Evolutionary conservation across 2,329 filamentous ascomycete genomes (phyloP), one percentile per base, ranked within the genome.

Genomic region (Paraconiothyrium brasiliense): DNA sequence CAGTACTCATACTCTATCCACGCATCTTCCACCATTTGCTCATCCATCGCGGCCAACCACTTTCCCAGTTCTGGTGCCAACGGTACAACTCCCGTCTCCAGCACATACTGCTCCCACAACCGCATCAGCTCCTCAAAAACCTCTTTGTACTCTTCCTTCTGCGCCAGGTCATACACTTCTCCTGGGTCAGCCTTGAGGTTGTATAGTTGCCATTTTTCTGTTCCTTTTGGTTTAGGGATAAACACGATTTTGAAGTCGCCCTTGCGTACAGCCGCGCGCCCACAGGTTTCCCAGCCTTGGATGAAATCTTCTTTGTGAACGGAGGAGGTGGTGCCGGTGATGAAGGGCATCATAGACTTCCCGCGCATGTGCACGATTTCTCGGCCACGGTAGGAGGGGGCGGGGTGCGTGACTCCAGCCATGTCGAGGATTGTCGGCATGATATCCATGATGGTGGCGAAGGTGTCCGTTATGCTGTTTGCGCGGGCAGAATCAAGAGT

Each of bases 51-150:
- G 59, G 85, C 85, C 56, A 89, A 78, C 78, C 84, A 89, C 2
- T 83, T 77, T 0, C 87, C 87, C 47, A 89, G 72, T 63, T 86
- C 86, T 1, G 85, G 87, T 54, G 84, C 84, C 44, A 89, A 75
- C 30, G 86, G 86, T n/a, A 88, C 80, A 1, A 89, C 85, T 2
- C 86, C 86, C 0, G 84, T 86, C 70, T 89, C 86, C 10, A 86
- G 74, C 11, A 85, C 84, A 74, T 87, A 87, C 61, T 84, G 80
- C 63, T 88, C 84, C 85, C 86, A 88, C 22, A 84, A 76, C 67
- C 82, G 81, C 6, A 87, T 71, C 69, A 88, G 75, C 60, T 82
- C 77, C 60, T 82, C 68, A 44, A 88, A 61, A 5, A 80, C 37
- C 3, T 76, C 51, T 84, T 82, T 16, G 75, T 76, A 54, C 32